Conservation (phyloP, 2,329 filamentous ascomycete species). For the Ophiostoma pallidulum region DNA sequence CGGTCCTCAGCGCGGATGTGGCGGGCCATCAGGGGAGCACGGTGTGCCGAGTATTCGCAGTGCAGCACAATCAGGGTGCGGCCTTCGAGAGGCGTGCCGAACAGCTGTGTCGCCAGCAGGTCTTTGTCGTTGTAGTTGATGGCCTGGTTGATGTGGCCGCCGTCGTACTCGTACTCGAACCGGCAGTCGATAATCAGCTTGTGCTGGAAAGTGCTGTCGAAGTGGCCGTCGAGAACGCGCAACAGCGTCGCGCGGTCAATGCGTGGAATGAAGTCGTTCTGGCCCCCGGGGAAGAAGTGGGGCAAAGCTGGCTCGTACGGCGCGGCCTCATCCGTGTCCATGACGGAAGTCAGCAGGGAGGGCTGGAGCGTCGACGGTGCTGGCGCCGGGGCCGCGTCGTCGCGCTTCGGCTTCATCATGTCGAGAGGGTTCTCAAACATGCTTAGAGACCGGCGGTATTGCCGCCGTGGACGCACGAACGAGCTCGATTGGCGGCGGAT, state of each 20-base stretch:
- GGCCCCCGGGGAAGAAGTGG: conserved; percentile 71
- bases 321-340: conserved; percentile 63
- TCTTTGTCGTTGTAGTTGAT: conserved; percentile 98
- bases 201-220: conserved; percentile 64
- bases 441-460: conserved; percentile 84
- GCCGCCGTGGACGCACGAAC: conserved; percentile 69
- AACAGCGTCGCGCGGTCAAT: conserved; percentile 76
- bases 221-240: conserved; percentile 80
- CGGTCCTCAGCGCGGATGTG: conserved; percentile 86
- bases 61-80: conserved; percentile 84
- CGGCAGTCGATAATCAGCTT: conserved; percentile 90
- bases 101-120: conserved; percentile 67
- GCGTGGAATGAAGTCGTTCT: conserved; percentile 77
- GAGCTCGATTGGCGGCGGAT: conserved; percentile 64
- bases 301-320: conserved; percentile 65
- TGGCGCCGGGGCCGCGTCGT: conserved; percentile 39
- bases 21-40: conserved; percentile 92
- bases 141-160: conserved; percentile 87
- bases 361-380: conserved; percentile 29
- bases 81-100: conserved; percentile 55
- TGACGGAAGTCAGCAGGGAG: conserved; percentile 60
- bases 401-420: conserved; percentile 69
- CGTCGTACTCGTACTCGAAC: conserved; percentile 97
- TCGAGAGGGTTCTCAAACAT: conserved; percentile 95
- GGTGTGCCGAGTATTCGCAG: conserved; percentile 96